Conservation (phyloP, 352 stramenopile species). For the Phytophthora niederhauseri region DNA sequence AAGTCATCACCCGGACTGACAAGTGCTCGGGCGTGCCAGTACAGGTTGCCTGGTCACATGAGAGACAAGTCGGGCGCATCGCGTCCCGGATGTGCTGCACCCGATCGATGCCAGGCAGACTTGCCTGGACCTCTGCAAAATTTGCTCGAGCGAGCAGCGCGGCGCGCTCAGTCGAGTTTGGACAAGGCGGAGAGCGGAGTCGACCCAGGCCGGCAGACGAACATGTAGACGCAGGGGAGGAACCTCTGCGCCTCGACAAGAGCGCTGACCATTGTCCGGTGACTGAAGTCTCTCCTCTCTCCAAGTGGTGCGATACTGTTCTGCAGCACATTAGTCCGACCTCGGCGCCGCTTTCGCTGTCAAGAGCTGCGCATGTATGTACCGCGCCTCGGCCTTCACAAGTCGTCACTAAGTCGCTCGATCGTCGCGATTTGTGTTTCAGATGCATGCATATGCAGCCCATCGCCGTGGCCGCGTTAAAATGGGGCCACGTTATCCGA, state of each 20-base stretch:
- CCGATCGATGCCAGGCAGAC: constrained; percentile 9
- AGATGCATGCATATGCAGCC: constrained; percentile 12
- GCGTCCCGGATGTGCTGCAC: constrained; percentile 18
- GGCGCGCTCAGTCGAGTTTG: constrained; percentile 13
- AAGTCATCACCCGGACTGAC: neutral
- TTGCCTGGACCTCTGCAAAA: constrained; percentile 26
- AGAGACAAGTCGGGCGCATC: constrained; percentile 24
- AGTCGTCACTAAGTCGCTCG: constrained; percentile 22
- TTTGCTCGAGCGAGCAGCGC: constrained; percentile 6
- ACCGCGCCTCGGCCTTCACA: constrained; percentile 10
- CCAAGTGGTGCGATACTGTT: constrained; percentile 1
- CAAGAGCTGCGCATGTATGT: constrained; percentile 13
- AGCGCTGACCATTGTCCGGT: neutral
- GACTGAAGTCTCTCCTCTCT: neutral
- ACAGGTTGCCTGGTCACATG: constrained; percentile 29
- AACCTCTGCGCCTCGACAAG: neutral
- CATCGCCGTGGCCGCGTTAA: constrained; percentile 17
- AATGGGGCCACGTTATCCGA: too few species aligned
- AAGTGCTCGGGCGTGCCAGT: neutral
- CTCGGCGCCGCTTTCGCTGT: neutral
- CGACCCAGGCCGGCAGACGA: neutral
- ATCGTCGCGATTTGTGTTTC: constrained; percentile 21
- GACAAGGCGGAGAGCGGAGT: neutral
- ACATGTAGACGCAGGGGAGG: too few species aligned
- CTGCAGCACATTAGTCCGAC: constrained; percentile 26